Conservation (phyloP, 345 rosid species). For the Aurinia saxatilis region DNA sequence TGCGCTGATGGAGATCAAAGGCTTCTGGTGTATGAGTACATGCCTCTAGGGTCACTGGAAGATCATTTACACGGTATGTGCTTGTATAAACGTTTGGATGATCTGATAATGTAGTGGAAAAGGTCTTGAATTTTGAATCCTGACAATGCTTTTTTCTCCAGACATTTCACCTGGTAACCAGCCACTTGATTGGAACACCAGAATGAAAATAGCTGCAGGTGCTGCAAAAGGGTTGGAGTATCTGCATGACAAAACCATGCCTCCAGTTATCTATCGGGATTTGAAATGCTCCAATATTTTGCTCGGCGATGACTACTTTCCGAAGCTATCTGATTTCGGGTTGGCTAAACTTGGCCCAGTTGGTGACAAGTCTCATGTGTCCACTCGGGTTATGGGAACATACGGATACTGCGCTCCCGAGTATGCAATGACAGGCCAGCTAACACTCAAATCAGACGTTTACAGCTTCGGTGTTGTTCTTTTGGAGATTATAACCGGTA, state of each 20-base stretch:
- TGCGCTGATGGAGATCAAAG: constrained; percentile 97
- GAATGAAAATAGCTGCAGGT: constrained; percentile 91
- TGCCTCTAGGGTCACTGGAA: constrained; percentile 82
- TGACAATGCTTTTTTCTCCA: constrained; percentile 16
- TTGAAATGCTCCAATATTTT: constrained; percentile 83
- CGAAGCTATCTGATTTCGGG: constrained; percentile 91
- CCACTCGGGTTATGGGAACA: constrained; percentile 94
- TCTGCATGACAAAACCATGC: constrained; percentile 71
- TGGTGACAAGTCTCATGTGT: constrained; percentile 85
- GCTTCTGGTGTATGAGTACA: constrained; percentile 83
- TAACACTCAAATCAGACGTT: constrained; percentile 80
- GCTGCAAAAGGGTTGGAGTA: constrained; percentile 83
- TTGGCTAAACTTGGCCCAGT: constrained; percentile 89
- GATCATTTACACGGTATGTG: constrained; percentile 73
- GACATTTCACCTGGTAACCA: constrained; percentile 57
- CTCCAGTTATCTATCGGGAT: constrained; percentile 82
- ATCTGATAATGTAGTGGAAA: neutral
- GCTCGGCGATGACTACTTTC: constrained; percentile 61
- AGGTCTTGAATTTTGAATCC: no score
- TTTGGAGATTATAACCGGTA: constrained; percentile 78
- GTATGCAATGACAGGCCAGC: constrained; percentile 91
- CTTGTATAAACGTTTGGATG: neutral
- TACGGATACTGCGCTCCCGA: constrained; percentile 92
- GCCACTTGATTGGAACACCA: constrained; percentile 76
- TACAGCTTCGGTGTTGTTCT: constrained; percentile 90